Percentiles rank a stretch among this genome's conserved stretches.
phyloP scores from a whole-genome alignment of 73 alveolate genomes.

The Blepharisma stoltei region DNA sequence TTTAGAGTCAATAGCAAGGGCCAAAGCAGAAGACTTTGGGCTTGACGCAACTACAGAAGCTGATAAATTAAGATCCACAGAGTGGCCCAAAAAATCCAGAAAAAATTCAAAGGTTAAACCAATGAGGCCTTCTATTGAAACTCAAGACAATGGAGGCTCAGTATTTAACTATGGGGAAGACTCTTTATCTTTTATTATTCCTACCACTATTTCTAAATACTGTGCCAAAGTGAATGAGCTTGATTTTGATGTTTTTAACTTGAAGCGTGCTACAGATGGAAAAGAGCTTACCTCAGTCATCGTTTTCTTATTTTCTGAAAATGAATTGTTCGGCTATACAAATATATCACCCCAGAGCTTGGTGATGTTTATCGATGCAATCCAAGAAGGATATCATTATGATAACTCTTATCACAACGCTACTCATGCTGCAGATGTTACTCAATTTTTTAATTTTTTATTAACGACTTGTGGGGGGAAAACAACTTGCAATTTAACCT shows the following conservation, averaged over 20 bases:
- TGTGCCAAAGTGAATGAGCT: too few relatives aligned
- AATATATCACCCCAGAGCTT: conserved; percentile 24
- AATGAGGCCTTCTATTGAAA: too few relatives aligned
- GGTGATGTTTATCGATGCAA: conserved; percentile 41
- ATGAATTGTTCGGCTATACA: not conserved
- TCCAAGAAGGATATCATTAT: conserved; percentile 47
- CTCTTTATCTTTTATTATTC: too few relatives aligned
- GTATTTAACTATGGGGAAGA: too few relatives aligned
- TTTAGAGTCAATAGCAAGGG: too few relatives aligned
- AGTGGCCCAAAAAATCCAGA: too few relatives aligned
- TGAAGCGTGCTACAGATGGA: not conserved
- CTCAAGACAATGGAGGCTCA: too few relatives aligned
- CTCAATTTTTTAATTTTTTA: conserved; percentile 71
- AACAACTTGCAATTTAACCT: conserved; percentile 49
- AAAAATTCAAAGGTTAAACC: too few relatives aligned
- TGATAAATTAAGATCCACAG: too few relatives aligned
- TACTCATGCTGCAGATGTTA: conserved; percentile 80
- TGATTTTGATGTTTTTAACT: not conserved
- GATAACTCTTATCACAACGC: conserved; percentile 68
- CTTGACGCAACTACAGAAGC: too few relatives aligned
- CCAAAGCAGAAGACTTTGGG: too few relatives aligned
- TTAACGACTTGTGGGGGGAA: conserved; percentile 56
- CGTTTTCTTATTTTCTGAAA: not conserved
- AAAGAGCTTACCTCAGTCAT: not conserved
- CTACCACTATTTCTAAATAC: too few relatives aligned